A percentile compares a stretch with the other conserved stretches of the same genome.
phyloP scores from a whole-genome alignment of 441 rosid species.

The Adansonia madagascariensis region DNA sequence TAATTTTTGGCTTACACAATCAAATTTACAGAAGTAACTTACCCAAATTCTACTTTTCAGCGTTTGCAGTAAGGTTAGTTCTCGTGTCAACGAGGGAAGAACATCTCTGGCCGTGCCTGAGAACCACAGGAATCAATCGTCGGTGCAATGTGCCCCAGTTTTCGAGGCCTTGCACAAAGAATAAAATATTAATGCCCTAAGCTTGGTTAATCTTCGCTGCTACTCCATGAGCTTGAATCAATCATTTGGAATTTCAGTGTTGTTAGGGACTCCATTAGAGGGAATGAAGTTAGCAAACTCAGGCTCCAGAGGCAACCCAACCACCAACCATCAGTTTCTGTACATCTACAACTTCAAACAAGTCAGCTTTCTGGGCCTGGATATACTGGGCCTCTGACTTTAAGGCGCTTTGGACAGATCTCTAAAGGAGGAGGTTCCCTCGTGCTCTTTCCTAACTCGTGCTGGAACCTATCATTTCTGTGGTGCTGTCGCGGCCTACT shows the following conservation, averaged over 20 bases:
- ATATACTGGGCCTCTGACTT: conserved; percentile 68
- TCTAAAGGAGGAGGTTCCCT: conserved; percentile 50
- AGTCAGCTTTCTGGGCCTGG: conserved; percentile 51
- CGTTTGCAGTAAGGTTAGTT: conserved; percentile 43
- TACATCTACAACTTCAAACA: conserved; percentile 40
- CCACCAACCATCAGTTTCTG: conserved; percentile 27
- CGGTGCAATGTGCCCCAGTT: conserved; percentile 46
- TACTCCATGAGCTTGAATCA: conserved; percentile 48
- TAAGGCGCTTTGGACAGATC: conserved; percentile 77
- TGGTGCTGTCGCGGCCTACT: conserved; percentile 42
- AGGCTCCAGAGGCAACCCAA: conserved; percentile 47
- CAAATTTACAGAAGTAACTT: conserved; percentile 46
- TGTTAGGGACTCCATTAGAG: conserved; percentile 59
- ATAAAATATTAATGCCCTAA: conserved; percentile 51
- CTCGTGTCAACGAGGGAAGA: conserved; percentile 53
- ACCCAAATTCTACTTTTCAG: conserved; percentile 44
- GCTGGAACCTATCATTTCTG: conserved; percentile 44
- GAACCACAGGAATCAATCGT: conserved; percentile 64
- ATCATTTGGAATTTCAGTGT: conserved; percentile 43
- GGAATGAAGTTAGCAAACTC: conserved; percentile 56
- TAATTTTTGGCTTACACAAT: conserved; percentile 25
- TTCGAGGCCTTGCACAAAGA: conserved; percentile 64
- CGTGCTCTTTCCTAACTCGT: conserved; percentile 41
- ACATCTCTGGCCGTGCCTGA: conserved; percentile 38
- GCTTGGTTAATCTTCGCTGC: conserved; percentile 47